These are phyloP conservation scores for Pterulicium gracile DNA, from an alignment of 1,284 basidiomycete species.

Conservation along the genomic window DNA sequence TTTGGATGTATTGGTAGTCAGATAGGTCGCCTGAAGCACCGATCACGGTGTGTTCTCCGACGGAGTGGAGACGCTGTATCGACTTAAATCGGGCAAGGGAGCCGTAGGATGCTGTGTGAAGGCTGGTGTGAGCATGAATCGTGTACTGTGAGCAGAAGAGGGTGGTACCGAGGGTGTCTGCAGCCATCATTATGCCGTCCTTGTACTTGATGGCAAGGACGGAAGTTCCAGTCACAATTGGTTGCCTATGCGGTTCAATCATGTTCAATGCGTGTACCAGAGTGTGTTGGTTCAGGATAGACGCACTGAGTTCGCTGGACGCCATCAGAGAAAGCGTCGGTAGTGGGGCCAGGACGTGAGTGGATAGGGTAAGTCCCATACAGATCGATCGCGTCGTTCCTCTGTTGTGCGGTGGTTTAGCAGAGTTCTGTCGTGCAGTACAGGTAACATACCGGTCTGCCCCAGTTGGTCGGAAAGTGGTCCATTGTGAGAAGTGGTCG, in stretches of 20 bases:
- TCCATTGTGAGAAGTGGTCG: slow-evolving; percentile 40
- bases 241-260: slow-evolving; percentile 49
- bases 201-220: slow-evolving; percentile 92
- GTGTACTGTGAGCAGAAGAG: background rate
- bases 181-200: slow-evolving; percentile 98
- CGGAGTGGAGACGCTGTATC: slow-evolving; percentile 76
- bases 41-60: slow-evolving; percentile 80
- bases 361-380: slow-evolving; percentile 68
- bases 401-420: slow-evolving; percentile 24
- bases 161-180: slow-evolving; percentile 82
- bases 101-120: slow-evolving; percentile 79
- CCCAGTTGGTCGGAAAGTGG: slow-evolving; percentile 75
- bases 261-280: slow-evolving; percentile 2
- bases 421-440: background rate
- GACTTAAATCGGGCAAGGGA: slow-evolving; percentile 97
- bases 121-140: background rate
- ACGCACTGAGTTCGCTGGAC: slow-evolving; percentile 71
- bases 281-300: background rate
- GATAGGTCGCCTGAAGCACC: slow-evolving; percentile 96
- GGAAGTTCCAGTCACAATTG: slow-evolving; percentile 94
- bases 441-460: slow-evolving; percentile 49
- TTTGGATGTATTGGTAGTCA: slow-evolving; percentile 93
- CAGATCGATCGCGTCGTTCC: slow-evolving; percentile 61
- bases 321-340: slow-evolving; percentile 47
- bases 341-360: slow-evolving; percentile 36